Base-by-base conservation (phyloP, 2,329 filamentous ascomycete genomes). In the Calycina herbarum region DNA sequence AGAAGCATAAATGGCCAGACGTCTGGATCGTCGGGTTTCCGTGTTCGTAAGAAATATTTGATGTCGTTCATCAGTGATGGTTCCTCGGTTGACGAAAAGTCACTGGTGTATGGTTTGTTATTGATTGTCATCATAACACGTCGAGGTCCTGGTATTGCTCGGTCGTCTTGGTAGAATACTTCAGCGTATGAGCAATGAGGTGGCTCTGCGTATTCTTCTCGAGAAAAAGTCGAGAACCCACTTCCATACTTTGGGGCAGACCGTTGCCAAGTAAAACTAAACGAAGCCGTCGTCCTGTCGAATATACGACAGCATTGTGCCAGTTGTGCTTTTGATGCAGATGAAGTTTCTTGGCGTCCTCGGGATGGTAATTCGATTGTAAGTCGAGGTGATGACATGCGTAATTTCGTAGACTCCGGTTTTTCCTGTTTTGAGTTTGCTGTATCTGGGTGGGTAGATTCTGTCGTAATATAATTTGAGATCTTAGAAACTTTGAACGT, bases 131-230 rank as follows among this genome's bases (percentile, higher is more conserved):
- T 63, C n/a, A 68, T 59, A n/a, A 67, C 67, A 6, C 63, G 61
- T 7, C 67, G 57, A 15, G 67, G 59, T n/a, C 57, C 60, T 24
- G 61, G 57, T 2, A 38, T 31, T 17, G 45, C 40, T 15, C 56
- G 40, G 48, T 68, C 67, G 24, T 68, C 65, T 60, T 68, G 67
- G 29, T 65, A 68, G 45, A 68, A 68, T 2, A 67, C 29, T 40
- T 68, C 67, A 8, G 62, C 65, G 54, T 64, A 65, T 54, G 56
- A 61, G 40, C 62, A 58, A 42, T 24, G 24, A 15, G 67, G 65
- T 8, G 65, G 65, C 15, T 57, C 35, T 17, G 59, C 58, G 29
- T 67, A 57, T 54, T 54, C 38, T 27, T 68, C 58, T 57, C 59
- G 65, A 24, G 63, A 27, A 35, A 68, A 66, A 5, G 63, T 61